A percentile compares a stretch with the other conserved stretches of the same genome.
Evolutionary conservation across 2,329 filamentous ascomycete genomes (phyloP).

Genomic region (Metarhizium guizhouense): DNA sequence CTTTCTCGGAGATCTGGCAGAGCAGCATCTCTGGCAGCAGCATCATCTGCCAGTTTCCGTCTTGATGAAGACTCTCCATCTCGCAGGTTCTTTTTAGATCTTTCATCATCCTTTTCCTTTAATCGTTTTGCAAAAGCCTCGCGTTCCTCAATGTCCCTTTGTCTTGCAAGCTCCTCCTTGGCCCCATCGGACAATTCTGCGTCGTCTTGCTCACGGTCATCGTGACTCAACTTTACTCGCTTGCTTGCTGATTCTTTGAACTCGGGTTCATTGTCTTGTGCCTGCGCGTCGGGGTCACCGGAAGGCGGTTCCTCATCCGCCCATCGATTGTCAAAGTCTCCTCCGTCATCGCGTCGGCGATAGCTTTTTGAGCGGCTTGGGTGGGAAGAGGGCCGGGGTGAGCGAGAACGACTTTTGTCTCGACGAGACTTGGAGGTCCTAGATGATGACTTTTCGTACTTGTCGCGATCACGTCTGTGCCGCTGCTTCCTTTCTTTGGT

Average conservation of each 20-base stretch:
- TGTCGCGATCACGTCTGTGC: slow-evolving; percentile 10
- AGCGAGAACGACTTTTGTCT: slow-evolving; percentile 25
- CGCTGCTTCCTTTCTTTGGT: slow-evolving; percentile 36
- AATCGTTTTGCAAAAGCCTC: slow-evolving; percentile 74
- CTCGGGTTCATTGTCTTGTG: slow-evolving; percentile 42
- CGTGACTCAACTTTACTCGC: slow-evolving; percentile 55
- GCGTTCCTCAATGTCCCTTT: slow-evolving; percentile 63
- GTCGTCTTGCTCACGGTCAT: slow-evolving; percentile 34
- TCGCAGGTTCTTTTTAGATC: slow-evolving; percentile 58
- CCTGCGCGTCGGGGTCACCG: slow-evolving; percentile 23
- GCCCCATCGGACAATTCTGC: slow-evolving; percentile 48
- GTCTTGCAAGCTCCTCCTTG: slow-evolving; percentile 46
- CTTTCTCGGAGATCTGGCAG: slow-evolving; percentile 73
- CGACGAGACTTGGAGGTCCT: slow-evolving; percentile 17
- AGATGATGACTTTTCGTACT: slow-evolving; percentile 23
- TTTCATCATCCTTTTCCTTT: slow-evolving; percentile 60
- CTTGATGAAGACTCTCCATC: slow-evolving; percentile 49
- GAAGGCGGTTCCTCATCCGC: slow-evolving; percentile 61
- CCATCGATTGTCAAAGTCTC: slow-evolving; percentile 69
- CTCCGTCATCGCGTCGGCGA: slow-evolving; percentile 29
- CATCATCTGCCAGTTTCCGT: slow-evolving; percentile 41
- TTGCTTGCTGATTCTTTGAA: slow-evolving; percentile 64
- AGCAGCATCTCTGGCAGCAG: slow-evolving; percentile 58
- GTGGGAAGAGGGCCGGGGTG: slow-evolving; percentile 17
- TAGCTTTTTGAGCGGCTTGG: slow-evolving; percentile 31